Base-by-base conservation (phyloP, 768 basidiomycete species). In the Termitomyces sp. region DNA sequence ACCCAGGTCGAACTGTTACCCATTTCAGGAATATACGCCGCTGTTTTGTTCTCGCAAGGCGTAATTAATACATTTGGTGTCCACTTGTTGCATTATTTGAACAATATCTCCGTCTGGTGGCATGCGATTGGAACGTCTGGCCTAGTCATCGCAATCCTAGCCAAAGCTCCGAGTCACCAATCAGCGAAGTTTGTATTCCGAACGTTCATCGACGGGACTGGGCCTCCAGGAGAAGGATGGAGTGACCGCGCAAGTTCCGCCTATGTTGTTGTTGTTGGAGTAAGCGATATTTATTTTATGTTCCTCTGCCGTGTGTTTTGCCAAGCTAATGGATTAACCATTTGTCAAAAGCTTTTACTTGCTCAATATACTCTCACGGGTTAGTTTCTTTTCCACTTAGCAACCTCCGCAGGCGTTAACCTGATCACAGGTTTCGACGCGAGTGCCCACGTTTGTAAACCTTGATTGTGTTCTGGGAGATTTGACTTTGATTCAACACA, bases 51-150 rank as follows among this genome's bases (percentile, higher is more conserved):
- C 56, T 72, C 76, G 1, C 88, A 89, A 72, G 79, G 84, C 16
- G 66, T 86, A 2, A 86, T 86, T 59, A 91, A 90, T 68, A 88
- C 88, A 0, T 89, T 91, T 60, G 87, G 88, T 1, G 86, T 86
- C 25, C 77, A 76, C 35, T 62, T 86, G 6, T 74, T 91, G 12
- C 79, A 82, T 50, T 73, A 84, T 57, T 70, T 91, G 36, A 91
- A 90, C 67, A 89, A 87, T 57, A 66, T 86, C 18, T 89, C 87
- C 1, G 77, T 91, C 5, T 82, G 81, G 77, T 85, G 87, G 80
- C 89, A 92, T 58, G 86, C 83, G 1, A 53, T 85, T 39, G 89
- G 89, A 18, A 88, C 89, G 1, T 80, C 81, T 3, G 73, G 82
- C 4, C 65, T 92, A 18, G 80, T 83, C 16, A 79, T 91, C 23